phyloP scores from a whole-genome alignment of 305 asterid species.

The Rubia tinctorum region DNA sequence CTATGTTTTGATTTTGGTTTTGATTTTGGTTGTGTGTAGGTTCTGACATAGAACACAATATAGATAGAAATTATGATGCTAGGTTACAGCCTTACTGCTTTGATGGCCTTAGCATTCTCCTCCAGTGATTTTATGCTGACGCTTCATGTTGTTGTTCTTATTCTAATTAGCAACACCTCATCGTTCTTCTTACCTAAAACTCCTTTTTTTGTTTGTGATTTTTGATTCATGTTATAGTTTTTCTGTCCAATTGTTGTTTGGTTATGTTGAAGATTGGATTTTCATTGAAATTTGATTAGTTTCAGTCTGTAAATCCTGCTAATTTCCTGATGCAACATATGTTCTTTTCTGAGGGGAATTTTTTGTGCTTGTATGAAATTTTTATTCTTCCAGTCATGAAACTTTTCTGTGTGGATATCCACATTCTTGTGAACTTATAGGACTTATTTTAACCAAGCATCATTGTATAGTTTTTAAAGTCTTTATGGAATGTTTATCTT shows the following conservation, averaged over 20 bases:
- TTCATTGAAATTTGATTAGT: background rate
- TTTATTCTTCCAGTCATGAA: background rate
- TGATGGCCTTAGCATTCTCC: slow-evolving; percentile 83
- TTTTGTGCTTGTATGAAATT: background rate
- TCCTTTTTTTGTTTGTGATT: background rate
- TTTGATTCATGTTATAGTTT: background rate
- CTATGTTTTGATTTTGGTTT: slow-evolving; percentile 20
- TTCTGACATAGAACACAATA: slow-evolving; percentile 81
- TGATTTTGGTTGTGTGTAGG: slow-evolving; percentile 35
- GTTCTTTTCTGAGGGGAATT: background rate
- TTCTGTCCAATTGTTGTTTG: background rate
- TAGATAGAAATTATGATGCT: slow-evolving; percentile 76
- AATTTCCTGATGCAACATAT: background rate
- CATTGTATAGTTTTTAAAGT: background rate
- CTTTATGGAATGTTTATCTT: background rate
- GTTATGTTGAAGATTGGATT: background rate
- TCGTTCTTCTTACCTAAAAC: slow-evolving; percentile 45
- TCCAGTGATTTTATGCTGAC: slow-evolving; percentile 62
- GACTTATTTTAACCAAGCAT: background rate
- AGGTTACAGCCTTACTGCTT: slow-evolving; percentile 64
- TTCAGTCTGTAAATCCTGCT: background rate
- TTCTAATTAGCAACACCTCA: slow-evolving; percentile 62
- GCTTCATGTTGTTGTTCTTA: slow-evolving; percentile 71
- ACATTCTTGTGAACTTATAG: background rate
- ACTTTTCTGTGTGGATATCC: background rate